phyloP scores from a whole-genome alignment of 2,329 filamentous ascomycete species.

The Claviceps pusilla region DNA sequence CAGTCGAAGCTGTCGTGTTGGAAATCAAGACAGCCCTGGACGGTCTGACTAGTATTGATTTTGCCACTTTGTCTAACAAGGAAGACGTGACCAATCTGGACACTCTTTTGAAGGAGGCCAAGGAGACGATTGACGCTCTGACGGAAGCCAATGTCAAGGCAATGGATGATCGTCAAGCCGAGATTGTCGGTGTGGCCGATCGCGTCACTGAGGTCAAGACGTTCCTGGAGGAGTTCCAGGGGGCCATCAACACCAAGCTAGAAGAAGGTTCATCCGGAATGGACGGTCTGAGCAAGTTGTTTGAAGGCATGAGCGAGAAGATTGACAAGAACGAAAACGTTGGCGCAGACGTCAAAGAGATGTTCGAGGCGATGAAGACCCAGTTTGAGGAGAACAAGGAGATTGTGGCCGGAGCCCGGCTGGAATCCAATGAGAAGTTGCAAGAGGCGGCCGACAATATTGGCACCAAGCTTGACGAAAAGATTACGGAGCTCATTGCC shows the following conservation, averaged over 20 bases:
- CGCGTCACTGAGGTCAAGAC: constrained; percentile 65
- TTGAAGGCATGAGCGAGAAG: constrained; percentile 51
- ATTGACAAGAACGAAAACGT: constrained; percentile 42
- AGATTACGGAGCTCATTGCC: constrained; percentile 59
- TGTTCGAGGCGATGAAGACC: constrained; percentile 60
- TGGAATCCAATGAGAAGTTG: constrained; percentile 71
- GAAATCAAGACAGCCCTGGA: constrained; percentile 72
- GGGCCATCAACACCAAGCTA: constrained; percentile 60
- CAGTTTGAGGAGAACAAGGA: constrained; percentile 81
- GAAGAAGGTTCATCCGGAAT: constrained; percentile 59
- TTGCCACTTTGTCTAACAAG: constrained; percentile 57
- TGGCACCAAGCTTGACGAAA: constrained; percentile 43
- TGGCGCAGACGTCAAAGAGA: constrained; percentile 51
- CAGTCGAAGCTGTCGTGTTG: constrained; percentile 65
- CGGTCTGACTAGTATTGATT: constrained; percentile 54
- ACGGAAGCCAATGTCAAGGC: constrained; percentile 62
- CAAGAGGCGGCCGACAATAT: constrained; percentile 40
- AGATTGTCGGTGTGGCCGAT: constrained; percentile 64
- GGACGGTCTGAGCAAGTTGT: constrained; percentile 55
- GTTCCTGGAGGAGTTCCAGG: constrained; percentile 64
- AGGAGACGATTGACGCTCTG: constrained; percentile 51
- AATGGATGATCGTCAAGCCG: constrained; percentile 69
- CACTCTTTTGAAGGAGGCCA: constrained; percentile 54
- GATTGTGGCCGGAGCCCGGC: constrained; percentile 62
- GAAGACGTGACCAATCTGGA: constrained; percentile 54